These are phyloP conservation scores for Gonium pectorale DNA, from an alignment of 139 green algal species.

Conservation along the genomic window DNA sequence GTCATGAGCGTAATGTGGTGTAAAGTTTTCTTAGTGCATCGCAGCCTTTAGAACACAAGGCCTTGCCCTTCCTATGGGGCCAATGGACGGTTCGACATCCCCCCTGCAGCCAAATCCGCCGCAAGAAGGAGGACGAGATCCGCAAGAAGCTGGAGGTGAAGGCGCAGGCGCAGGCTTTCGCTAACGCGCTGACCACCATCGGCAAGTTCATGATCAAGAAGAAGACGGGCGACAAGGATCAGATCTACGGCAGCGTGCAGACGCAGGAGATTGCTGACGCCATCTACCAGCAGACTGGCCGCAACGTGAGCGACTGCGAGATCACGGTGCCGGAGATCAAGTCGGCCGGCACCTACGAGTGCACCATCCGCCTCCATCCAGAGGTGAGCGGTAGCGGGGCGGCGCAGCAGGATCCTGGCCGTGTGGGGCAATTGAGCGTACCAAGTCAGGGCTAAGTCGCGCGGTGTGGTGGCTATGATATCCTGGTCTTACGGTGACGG, in stretches of 20 bases:
- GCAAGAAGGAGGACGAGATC: constrained; percentile 71
- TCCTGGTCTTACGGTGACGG: too few relatives aligned
- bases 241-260: constrained; percentile 84
- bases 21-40: too few relatives aligned
- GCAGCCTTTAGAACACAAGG: too few relatives aligned
- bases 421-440: too few relatives aligned
- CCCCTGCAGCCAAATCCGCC: constrained; percentile 71
- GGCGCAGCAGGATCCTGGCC: neutral
- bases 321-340: constrained; percentile 93
- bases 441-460: too few relatives aligned
- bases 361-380: constrained; percentile 61
- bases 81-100: too few relatives aligned
- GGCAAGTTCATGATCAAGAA: constrained; percentile 95
- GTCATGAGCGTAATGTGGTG: too few relatives aligned
- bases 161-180: constrained; percentile 78
- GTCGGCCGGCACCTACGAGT: constrained; percentile 85
- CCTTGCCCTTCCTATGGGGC: too few relatives aligned
- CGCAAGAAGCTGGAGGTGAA: constrained; percentile 71
- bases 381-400: constrained; percentile 44
- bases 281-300: constrained; percentile 88
- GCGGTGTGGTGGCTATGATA: too few relatives aligned
- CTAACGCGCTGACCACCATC: constrained; percentile 85
- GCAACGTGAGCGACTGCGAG: constrained; percentile 77
- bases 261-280: constrained; percentile 66
- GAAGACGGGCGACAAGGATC: constrained; percentile 87